A percentile compares a stretch with the other conserved stretches of the same genome.
Conservation (phyloP, 345 rosid species). For the Euphorbia lathyris region DNA sequence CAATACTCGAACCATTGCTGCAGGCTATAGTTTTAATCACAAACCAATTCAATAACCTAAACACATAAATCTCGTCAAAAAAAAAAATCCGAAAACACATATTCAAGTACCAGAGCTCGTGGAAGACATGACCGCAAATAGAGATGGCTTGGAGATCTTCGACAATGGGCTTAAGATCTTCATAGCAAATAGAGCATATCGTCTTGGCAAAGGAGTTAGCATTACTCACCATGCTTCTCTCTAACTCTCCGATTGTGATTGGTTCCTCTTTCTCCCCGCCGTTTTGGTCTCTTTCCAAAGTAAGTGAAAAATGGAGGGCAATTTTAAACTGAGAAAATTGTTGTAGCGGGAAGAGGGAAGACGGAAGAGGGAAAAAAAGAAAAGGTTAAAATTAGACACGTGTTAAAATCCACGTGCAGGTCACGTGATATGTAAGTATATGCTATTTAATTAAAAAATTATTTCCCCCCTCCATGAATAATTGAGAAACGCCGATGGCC, state of each 20-base stretch:
- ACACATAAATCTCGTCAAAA: neutral
- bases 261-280: neutral
- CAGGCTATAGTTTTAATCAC: slow-evolving; percentile 46
- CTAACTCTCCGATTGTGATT: neutral
- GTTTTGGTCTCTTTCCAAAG: too few species aligned
- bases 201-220: slow-evolving; percentile 42
- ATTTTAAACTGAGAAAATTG: slow-evolving; percentile 11
- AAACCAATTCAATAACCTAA: neutral
- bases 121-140: slow-evolving; percentile 92
- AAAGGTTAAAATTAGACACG: neutral
- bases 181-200: slow-evolving; percentile 85
- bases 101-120: slow-evolving; percentile 68
- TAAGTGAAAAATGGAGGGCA: slow-evolving; percentile 15
- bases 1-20: slow-evolving; percentile 99
- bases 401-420: slow-evolving; percentile 6
- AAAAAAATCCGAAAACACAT: neutral
- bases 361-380: neutral
- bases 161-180: slow-evolving; percentile 83
- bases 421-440: slow-evolving; percentile 5
- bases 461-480: neutral
- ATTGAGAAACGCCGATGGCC: neutral
- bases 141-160: slow-evolving; percentile 86
- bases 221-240: slow-evolving; percentile 15
- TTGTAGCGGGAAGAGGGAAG: slow-evolving; percentile 7
- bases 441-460: too few species aligned